phyloP scores from a whole-genome alignment of 331 rosid species.

The Dryas integrifolia region DNA sequence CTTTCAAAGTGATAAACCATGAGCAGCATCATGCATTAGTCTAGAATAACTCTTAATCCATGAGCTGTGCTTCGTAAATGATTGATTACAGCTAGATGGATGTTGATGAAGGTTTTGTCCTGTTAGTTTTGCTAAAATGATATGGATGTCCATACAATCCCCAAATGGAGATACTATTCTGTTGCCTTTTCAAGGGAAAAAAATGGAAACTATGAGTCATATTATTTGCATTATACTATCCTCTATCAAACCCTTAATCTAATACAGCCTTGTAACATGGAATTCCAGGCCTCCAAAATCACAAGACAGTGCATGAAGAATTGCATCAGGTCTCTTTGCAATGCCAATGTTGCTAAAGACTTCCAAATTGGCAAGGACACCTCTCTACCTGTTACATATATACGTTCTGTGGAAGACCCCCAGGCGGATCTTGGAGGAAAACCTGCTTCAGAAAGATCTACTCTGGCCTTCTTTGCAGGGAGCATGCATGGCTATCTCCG shows the following conservation, averaged over 20 bases:
- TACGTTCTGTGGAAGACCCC: constrained; percentile 54
- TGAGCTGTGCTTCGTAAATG: background rate
- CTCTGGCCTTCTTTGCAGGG: constrained; percentile 75
- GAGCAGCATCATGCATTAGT: background rate
- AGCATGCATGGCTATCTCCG: constrained; percentile 71
- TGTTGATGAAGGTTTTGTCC: background rate
- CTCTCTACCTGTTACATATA: constrained; percentile 61
- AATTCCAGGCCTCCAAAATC: constrained; percentile 58
- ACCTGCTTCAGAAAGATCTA: constrained; percentile 53
- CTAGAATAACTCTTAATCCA: background rate
- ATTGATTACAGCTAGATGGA: background rate
- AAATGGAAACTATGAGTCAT: background rate
- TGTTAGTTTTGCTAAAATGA: background rate
- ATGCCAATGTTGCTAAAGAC: constrained; percentile 61
- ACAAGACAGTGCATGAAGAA: constrained; percentile 54
- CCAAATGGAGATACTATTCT: background rate
- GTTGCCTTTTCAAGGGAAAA: constrained; percentile 15
- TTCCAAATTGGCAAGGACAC: constrained; percentile 76
- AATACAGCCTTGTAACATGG: constrained; percentile 4
- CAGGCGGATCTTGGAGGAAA: constrained; percentile 46
- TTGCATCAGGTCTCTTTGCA: constrained; percentile 74
- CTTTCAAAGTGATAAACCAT: background rate
- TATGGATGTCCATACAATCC: background rate
- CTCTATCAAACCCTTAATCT: background rate
- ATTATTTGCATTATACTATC: background rate